Base-by-base conservation (phyloP, 2,329 filamentous ascomycete species). In the Dactylellina parvicollis region DNA sequence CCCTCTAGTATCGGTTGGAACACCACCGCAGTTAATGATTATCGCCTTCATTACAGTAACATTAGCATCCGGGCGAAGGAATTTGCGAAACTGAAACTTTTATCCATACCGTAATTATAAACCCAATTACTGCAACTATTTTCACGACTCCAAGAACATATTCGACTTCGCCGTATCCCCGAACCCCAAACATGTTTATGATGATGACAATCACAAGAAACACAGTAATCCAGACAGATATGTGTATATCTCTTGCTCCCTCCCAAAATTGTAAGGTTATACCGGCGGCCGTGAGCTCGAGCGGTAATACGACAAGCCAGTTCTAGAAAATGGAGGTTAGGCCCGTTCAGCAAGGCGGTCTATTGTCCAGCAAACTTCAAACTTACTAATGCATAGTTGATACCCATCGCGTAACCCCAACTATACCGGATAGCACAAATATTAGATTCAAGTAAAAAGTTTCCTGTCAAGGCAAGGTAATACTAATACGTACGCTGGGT, bases 11-110 rank as follows among this genome's bases (percentile, higher is more conserved):
- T 74, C 70, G 9, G 70, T 74, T 1, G 87, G 86, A 0, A 87
- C 87, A 52, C 85, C 87, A 46, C 87, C 87, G 62, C 81, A 83
- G 78, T 87, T 83, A 77, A 88, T 84, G 67, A 88, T 80, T 24
- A 77, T 76, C 3, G 65, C 76, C 26, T 76, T n/a, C n/a, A 38
- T 42, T 9, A 12, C 2, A 26, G 4, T n/a, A 4, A 28, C 22
- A 22, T 59, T 44, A 66, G 30, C 20, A 46, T 28, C 42, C 60
- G 54, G 4, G 20, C 18, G 9, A 46, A 12, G 8, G n/a, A n/a
- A 32, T 50, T 18, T 32, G 1, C 12, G 5, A 18, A 4, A n/a
- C n/a, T 36, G 8, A 8, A 12, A 38, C 10, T 16, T 1, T 30
- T 40, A 49, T n/a, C n/a, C 32, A n/a, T 60, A 65, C 60, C 24